phyloP scores from a whole-genome alignment of 495 filamentous ascomycete species.

The Umbilicaria muhlenbergii region DNA sequence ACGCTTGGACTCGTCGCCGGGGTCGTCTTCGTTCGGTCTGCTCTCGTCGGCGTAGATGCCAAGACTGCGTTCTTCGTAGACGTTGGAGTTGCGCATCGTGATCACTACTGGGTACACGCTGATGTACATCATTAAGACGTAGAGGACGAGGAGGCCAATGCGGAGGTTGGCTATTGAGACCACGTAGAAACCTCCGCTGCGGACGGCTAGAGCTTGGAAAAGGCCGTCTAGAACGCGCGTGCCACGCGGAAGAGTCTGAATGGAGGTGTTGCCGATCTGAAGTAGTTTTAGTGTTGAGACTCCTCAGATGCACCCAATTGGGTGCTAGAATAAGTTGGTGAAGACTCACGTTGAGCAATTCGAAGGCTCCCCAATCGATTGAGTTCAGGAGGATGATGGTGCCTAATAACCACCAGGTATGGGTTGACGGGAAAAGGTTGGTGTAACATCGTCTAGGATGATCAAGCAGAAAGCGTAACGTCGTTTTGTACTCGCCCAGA shows the following conservation, averaged over 20 bases:
- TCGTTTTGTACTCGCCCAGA: slow-evolving; percentile 40
- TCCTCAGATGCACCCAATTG: not conserved
- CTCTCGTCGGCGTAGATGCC: slow-evolving; percentile 43
- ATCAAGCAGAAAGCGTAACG: slow-evolving; percentile 62
- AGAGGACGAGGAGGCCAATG: slow-evolving; percentile 61
- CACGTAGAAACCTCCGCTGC: slow-evolving; percentile 73
- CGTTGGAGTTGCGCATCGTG: slow-evolving; percentile 47
- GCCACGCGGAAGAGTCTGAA: slow-evolving; percentile 37
- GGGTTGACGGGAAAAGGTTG: slow-evolving; percentile 59
- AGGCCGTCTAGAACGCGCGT: slow-evolving; percentile 60
- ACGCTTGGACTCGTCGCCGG: no score
- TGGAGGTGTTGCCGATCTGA: slow-evolving; percentile 45
- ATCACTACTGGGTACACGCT: slow-evolving; percentile 49
- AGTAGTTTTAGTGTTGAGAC: not conserved
- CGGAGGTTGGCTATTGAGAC: slow-evolving; percentile 54
- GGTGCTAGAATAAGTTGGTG: no score
- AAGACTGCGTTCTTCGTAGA: slow-evolving; percentile 61
- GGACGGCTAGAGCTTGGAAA: slow-evolving; percentile 73
- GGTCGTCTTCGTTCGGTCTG: slow-evolving; percentile 8
- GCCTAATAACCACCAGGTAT: slow-evolving; percentile 68
- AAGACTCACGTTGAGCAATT: slow-evolving; percentile 42
- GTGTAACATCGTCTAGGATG: slow-evolving; percentile 62
- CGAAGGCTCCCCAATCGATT: slow-evolving; percentile 70
- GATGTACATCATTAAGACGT: slow-evolving; percentile 90
- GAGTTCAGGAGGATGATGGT: slow-evolving; percentile 62